phyloP scores from a whole-genome alignment of 371 early-diverging fungal genomes.

The Mycotypha africana region DNA sequence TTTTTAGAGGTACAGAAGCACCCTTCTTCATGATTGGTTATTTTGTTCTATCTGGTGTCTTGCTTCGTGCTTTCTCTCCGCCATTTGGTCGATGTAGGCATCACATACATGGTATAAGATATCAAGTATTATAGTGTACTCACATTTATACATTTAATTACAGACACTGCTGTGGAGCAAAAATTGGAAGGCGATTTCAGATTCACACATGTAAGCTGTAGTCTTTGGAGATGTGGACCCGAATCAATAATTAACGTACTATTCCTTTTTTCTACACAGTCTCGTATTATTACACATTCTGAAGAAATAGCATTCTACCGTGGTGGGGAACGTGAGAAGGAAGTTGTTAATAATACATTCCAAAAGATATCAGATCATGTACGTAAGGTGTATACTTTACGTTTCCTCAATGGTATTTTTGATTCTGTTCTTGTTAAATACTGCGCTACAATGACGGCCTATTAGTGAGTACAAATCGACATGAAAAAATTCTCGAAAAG shows the following conservation, averaged over 20 bases:
- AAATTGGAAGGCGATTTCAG: slow-evolving; percentile 84
- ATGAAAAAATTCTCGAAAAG: too few species aligned
- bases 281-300: slow-evolving; percentile 77
- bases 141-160: neutral
- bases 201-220: slow-evolving; percentile 62
- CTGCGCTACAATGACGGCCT: slow-evolving; percentile 85
- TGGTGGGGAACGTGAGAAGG: slow-evolving; percentile 71
- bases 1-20: slow-evolving; percentile 58
- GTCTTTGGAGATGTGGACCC: slow-evolving; percentile 2
- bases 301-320: slow-evolving; percentile 89
- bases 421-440: slow-evolving; percentile 86
- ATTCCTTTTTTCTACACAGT: slow-evolving; percentile 24
- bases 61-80: slow-evolving; percentile 76
- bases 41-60: slow-evolving; percentile 69
- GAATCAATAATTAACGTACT: neutral
- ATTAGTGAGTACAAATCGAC: slow-evolving; percentile 53
- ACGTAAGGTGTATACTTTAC: slow-evolving; percentile 69
- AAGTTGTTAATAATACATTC: slow-evolving; percentile 66
- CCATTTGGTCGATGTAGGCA: slow-evolving; percentile 75
- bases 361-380: slow-evolving; percentile 75
- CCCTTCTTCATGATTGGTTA: slow-evolving; percentile 79
- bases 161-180: slow-evolving; percentile 75
- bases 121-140: neutral
- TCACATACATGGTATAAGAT: neutral
- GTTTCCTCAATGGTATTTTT: slow-evolving; percentile 76